Base-by-base conservation (phyloP, 768 basidiomycete species). In the Tephrocybe rancida region DNA sequence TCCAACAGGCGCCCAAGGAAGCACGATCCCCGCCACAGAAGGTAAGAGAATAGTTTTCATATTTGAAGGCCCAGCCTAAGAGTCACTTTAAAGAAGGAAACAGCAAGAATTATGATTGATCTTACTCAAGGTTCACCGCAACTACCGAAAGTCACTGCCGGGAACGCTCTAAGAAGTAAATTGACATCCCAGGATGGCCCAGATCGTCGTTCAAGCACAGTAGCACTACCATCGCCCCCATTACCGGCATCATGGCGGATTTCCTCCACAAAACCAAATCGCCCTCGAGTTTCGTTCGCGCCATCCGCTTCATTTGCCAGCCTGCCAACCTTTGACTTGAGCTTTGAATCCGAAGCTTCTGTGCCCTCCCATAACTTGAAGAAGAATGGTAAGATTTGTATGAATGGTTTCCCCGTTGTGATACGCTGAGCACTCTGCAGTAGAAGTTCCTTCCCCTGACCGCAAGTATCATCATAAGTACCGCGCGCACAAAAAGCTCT, bases 71-170 rank as follows among this genome's bases (percentile, higher is more conserved):
- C 13, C 30, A 32, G 7, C 13, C 30, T 7, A 32, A 37, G 16
- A n/a, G n/a, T n/a, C n/a, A 5, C 35, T 37, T 27, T 44, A 10
- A 55, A 49, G 50, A 57, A 48, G n/a, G 29, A 44, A 34, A 19
- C 44, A 43, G 26, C 35, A 27, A 39, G 39, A 19, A 59, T 68
- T 7, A 77, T 72, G 38, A 74, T 81, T 52, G 81, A 83, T 62
- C 68, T 81, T 50, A 80, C 76, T n/a, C 55, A 62, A 18, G 70
- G 73, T 38, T 49, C 57, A 16, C 61, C 65, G 19, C 32, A 16
- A 8, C 21, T 11, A 24, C 45, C 49, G 7, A 50, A 48, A 45
- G 22, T 34, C 9, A 35, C 45, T 34, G 25, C 34, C 16, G 29
- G n/a, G 18, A 30, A 30, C 13, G 22, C 37, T 3, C 16, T 22